phyloP scores from a whole-genome alignment of 108 stramenopile species.

The Cyclotella kingstonii region DNA sequence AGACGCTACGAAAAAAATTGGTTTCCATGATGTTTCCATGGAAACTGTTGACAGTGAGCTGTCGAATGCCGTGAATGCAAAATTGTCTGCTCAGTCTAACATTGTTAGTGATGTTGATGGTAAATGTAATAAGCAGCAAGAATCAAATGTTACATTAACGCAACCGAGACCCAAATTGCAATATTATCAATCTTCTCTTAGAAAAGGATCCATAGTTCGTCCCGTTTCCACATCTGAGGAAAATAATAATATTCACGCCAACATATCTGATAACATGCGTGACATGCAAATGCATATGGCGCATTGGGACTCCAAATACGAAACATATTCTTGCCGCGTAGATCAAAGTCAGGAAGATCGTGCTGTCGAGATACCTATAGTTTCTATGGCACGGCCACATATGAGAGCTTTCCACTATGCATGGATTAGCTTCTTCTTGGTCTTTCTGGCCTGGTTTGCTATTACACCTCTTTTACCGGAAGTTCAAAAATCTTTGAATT shows the following conservation, averaged over 20 bases:
- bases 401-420: constrained; percentile 87
- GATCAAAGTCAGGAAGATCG: constrained; percentile 54
- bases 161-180: background rate
- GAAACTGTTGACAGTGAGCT: too few species aligned
- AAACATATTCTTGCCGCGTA: constrained; percentile 51
- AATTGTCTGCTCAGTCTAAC: too few species aligned
- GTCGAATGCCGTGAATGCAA: too few species aligned
- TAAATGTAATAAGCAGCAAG: too few species aligned
- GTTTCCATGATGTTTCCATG: too few species aligned
- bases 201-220: constrained; percentile 22
- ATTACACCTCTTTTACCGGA: constrained; percentile 68
- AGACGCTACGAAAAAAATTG: too few species aligned
- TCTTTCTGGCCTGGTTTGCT: constrained; percentile 69
- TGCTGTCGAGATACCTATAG: constrained; percentile 52
- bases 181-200: constrained; percentile 24
- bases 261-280: constrained; percentile 5
- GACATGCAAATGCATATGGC: constrained; percentile 41
- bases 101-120: too few species aligned
- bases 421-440: constrained; percentile 67
- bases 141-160: too few species aligned
- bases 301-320: constrained; percentile 63
- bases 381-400: constrained; percentile 62
- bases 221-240: background rate
- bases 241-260: background rate
- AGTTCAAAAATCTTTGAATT: constrained; percentile 44